phyloP scores from a whole-genome alignment of 805 yeast species.

The Sungouiozyma intestinalis region DNA sequence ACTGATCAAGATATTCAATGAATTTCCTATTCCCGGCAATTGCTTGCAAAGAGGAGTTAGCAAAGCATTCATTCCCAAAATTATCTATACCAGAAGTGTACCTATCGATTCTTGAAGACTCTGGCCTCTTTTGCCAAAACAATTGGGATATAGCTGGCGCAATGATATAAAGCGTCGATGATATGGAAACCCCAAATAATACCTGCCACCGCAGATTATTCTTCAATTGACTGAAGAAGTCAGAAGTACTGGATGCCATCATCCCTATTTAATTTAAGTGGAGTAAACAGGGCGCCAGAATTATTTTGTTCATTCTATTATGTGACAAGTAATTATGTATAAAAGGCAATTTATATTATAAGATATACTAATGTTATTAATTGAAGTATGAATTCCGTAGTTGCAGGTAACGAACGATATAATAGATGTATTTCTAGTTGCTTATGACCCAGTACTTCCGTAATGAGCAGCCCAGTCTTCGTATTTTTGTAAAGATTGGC shows the following conservation, averaged over 20 bases:
- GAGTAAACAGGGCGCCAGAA: too few relatives aligned
- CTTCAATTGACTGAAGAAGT: background rate
- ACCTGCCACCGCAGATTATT: conserved; percentile 9
- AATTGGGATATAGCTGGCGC: conserved; percentile 8
- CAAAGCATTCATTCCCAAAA: conserved; percentile 82
- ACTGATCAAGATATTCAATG: conserved; percentile 33
- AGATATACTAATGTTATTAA: background rate
- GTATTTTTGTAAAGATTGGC: conserved; percentile 65
- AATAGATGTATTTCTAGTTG: background rate
- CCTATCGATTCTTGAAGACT: conserved; percentile 48
- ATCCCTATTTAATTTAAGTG: too few relatives aligned
- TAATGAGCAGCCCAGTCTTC: conserved; percentile 82
- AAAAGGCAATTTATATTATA: background rate
- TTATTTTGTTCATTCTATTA: too few relatives aligned
- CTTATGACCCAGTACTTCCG: conserved; percentile 65
- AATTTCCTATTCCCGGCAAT: conserved; percentile 51
- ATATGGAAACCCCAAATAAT: conserved; percentile 8
- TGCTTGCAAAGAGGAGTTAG: conserved; percentile 81
- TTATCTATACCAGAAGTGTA: conserved; percentile 77
- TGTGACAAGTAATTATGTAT: too few relatives aligned
- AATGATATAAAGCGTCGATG: conserved; percentile 13
- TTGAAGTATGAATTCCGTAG: background rate
- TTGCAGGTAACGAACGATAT: too few relatives aligned
- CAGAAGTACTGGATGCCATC: too few relatives aligned
- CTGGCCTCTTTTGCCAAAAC: conserved; percentile 21